Conservation (phyloP, 768 basidiomycete species). For the Tricholoma flavovirens region DNA sequence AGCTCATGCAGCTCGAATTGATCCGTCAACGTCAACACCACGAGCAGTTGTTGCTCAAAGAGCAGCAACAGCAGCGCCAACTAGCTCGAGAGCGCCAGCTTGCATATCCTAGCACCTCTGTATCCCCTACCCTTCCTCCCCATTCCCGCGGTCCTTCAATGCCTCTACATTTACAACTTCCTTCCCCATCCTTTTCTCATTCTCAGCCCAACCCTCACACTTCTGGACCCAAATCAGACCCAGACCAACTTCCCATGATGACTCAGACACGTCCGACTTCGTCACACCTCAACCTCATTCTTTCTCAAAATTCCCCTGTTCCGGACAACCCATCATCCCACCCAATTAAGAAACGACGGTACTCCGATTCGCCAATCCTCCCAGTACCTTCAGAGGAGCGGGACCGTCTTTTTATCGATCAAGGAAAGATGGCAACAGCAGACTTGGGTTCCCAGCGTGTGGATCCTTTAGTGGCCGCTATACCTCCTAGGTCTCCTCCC, state of each 20-base stretch:
- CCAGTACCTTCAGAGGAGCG: conserved; percentile 21
- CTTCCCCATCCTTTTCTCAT: conserved; percentile 10
- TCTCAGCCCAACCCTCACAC: conserved; percentile 5
- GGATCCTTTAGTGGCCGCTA: conserved; percentile 18
- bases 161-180: conserved; percentile 13
- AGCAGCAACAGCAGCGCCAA: conserved; percentile 20
- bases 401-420: conserved; percentile 25
- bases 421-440: conserved; percentile 27
- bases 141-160: conserved; percentile 5
- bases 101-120: conserved; percentile 4
- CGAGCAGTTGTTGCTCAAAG: conserved; percentile 18
- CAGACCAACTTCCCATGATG: conserved; percentile 5
- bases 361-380: conserved; percentile 32
- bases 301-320: conserved; percentile 7
- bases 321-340: conserved; percentile 9
- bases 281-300: conserved; percentile 11
- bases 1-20: conserved; percentile 18
- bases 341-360: conserved; percentile 38
- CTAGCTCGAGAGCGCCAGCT: conserved; percentile 21
- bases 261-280: background rate
- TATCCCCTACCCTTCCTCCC: conserved; percentile 7
- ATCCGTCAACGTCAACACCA: conserved; percentile 22
- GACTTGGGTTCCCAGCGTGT: conserved; percentile 28
- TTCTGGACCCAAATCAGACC: conserved; percentile 13
- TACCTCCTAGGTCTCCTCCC: conserved; percentile 16